These are phyloP conservation scores for Hylodesmum podocarpum DNA, from an alignment of 306 rosid genomes.

Conservation along the genomic window DNA sequence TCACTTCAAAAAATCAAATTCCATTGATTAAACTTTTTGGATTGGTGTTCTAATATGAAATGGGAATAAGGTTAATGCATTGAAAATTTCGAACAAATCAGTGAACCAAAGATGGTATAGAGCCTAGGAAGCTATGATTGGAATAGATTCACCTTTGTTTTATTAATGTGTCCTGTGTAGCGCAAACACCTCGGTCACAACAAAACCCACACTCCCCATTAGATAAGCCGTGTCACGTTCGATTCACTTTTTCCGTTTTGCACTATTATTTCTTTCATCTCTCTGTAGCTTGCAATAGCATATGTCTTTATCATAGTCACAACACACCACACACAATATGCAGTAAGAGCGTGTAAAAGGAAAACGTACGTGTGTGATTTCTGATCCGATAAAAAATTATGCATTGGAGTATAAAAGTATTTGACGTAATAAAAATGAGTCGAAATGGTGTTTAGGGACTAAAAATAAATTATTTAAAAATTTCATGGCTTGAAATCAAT, in stretches of 20 bases:
- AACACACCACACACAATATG: background rate
- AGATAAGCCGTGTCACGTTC: constrained; percentile 21
- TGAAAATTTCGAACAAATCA: background rate
- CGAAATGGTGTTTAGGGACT: no score
- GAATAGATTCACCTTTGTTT: constrained; percentile 40
- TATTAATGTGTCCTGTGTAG: constrained; percentile 14
- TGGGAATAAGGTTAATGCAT: background rate
- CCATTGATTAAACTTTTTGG: background rate
- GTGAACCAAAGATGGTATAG: constrained; percentile 60
- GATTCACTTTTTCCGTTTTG: background rate
- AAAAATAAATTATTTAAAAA: no score
- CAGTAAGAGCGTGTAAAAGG: background rate
- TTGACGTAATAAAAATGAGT: no score
- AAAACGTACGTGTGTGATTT: constrained; percentile 1
- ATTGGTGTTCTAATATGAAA: background rate
- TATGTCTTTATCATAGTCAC: constrained; percentile 3
- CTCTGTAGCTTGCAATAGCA: background rate
- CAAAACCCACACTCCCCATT: constrained; percentile 14
- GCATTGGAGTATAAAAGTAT: no score
- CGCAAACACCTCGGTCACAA: constrained; percentile 30
- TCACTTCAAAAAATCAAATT: no score
- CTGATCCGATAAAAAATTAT: background rate
- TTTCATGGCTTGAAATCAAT: no score
- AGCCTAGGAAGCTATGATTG: constrained; percentile 51
- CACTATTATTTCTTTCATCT: constrained; percentile 14